Percentiles rank a stretch among this genome's conserved stretches.
These are phyloP conservation scores for Colletotrichum chlorophyti DNA, from an alignment of 2,329 filamentous ascomycete species.

Conservation along the genomic window DNA sequence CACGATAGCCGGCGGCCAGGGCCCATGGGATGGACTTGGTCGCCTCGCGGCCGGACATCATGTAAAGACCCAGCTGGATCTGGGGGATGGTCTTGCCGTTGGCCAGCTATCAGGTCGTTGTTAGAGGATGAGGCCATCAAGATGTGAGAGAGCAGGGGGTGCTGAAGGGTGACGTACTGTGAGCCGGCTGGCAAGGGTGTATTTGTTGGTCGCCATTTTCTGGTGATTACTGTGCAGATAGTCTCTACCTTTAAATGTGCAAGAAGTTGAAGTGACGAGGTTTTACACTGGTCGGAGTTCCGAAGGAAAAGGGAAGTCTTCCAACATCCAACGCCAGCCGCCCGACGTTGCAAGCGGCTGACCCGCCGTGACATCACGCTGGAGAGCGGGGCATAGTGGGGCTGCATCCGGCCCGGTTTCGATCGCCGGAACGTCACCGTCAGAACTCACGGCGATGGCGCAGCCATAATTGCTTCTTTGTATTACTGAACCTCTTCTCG, in stretches of 20 bases:
- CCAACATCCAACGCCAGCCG: no score
- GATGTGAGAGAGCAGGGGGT: neutral
- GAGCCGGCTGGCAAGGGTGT: constrained; percentile 17
- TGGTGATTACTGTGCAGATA: no score
- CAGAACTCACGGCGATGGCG: no score
- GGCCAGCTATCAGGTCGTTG: constrained; percentile 51
- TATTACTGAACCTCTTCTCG: no score
- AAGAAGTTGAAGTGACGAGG: neutral
- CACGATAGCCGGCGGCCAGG: constrained; percentile 59
- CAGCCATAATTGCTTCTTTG: no score
- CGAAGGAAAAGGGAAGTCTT: neutral
- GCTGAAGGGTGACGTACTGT: constrained; percentile 2
- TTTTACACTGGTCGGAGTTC: neutral
- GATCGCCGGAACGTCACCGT: constrained; percentile 26
- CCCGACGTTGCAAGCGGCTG: constrained; percentile 8
- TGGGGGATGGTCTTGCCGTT: constrained; percentile 73
- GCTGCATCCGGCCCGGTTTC: constrained; percentile 16
- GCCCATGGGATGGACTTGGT: constrained; percentile 63
- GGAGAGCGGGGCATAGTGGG: constrained; percentile 23
- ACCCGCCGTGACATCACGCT: constrained; percentile 29
- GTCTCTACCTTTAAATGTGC: no score
- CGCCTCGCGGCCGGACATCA: constrained; percentile 70
- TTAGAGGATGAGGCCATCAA: neutral
- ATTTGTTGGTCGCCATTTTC: constrained; percentile 16
- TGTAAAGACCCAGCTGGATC: constrained; percentile 77